Base-by-base conservation (phyloP, 148 eudicot genomes). In the Selenicereus undatus region DNA sequence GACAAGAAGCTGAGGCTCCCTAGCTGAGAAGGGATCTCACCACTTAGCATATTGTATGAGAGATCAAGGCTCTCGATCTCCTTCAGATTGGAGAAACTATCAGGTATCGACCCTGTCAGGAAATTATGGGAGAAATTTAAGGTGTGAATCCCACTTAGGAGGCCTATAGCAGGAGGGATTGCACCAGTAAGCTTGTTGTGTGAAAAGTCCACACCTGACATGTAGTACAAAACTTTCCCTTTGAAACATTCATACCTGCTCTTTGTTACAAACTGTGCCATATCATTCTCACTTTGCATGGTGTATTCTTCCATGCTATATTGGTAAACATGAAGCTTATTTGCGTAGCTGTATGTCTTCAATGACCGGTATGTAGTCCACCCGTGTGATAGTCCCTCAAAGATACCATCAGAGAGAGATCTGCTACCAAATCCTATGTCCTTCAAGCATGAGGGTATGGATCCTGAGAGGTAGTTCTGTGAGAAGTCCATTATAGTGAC, bases 161-260 rank as follows among this genome's bases (percentile, higher is more conserved):
- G 56, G 26, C 84, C 84, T 24, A 82, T 54, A 45, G 24, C 76
- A 39, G 54, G 52, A 79, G 76, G 42, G 36, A 80, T 73, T 0
- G 71, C 58, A 43, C 84, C 77, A 10, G 52, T 64, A 60, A 71
- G 60, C 9, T 71, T 71, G 77, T 77, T 77, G 62, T 65, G 71
- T 9, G 84, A 76, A 60, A 82, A 72, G 76, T 82, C 84, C 36
- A 82, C 24, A 8, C 84, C 84, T n/a, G 84, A 82, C 84, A 82
- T 77, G 73, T 76, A 77, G 52, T 82, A 77, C 26, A 82, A 71
- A 60, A 82, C 11, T 14, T 54, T 77, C 18, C 84, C 80, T n/a
- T 39, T 66, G 54, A 69, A 77, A 65, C 76, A 76, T 22, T 82
- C 80, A 69, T 27, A 73, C 70, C 84, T 77, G 27, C 18, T 76